Conservation (phyloP, 1,284 basidiomycete genomes). For the Abortiporus biennis region DNA sequence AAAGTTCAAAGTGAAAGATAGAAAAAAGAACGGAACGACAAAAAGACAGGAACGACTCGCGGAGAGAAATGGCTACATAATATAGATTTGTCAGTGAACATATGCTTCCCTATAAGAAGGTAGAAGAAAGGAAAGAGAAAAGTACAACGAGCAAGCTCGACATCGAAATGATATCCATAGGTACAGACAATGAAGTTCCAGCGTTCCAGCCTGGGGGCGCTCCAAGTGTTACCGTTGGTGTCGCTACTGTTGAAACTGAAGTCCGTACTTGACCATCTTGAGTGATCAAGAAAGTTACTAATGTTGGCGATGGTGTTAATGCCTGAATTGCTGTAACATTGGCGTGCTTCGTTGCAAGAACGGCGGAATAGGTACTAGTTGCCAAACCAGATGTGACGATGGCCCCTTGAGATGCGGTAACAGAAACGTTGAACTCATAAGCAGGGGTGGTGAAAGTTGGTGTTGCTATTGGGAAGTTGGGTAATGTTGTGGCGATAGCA, state of each 20-base stretch:
- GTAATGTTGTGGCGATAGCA: conserved; percentile 64
- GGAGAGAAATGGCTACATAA: too few species aligned
- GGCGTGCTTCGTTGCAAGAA: conserved; percentile 30
- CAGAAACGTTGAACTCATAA: conserved; percentile 70
- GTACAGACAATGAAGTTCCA: too few species aligned
- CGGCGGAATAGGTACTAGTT: conserved; percentile 59
- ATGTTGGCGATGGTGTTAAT: conserved; percentile 27
- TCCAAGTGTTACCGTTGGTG: conserved; percentile 28
- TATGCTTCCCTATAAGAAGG: too few species aligned
- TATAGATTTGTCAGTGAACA: too few species aligned
- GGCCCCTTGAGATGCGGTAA: conserved; percentile 45
- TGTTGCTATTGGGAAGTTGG: conserved; percentile 68
- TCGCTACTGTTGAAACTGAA: conserved; percentile 22
- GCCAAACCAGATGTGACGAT: conserved; percentile 55
- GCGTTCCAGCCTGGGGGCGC: conserved; percentile 25
- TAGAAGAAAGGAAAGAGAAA: too few species aligned
- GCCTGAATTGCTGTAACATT: conserved; percentile 28
- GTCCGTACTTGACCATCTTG: conserved; percentile 27
- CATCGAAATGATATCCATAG: too few species aligned
- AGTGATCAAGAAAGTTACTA: conserved; percentile 29
- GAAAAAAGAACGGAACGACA: too few species aligned
- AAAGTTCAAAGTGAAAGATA: too few species aligned
- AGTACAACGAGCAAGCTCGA: too few species aligned
- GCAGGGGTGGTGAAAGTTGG: conserved; percentile 59
- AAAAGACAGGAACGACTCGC: too few species aligned